phyloP scores from a whole-genome alignment of 495 filamentous ascomycete genomes.

The Neurospora intermedia region DNA sequence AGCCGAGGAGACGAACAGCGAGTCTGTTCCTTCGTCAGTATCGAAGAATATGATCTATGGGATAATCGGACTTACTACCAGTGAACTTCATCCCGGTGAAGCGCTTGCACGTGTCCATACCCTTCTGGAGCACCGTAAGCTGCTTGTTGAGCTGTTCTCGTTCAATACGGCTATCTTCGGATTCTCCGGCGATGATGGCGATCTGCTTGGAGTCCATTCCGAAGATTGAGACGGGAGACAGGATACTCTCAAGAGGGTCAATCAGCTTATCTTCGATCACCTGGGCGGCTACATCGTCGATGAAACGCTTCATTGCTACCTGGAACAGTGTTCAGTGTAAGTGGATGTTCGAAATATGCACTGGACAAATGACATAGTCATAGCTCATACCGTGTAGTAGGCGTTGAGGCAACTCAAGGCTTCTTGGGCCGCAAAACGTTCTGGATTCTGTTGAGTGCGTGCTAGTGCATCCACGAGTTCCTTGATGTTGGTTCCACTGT shows the following conservation, averaged over 20 bases:
- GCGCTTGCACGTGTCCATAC: constrained; percentile 38
- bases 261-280: constrained; percentile 52
- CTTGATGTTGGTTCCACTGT: constrained; percentile 6
- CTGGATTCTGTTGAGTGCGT: constrained; percentile 24
- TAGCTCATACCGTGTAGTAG: constrained; percentile 40
- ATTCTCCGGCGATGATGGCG: constrained; percentile 43
- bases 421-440: constrained; percentile 34
- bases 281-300: constrained; percentile 50
- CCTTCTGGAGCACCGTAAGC: constrained; percentile 37
- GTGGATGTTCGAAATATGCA: neutral
- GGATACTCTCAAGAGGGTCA: constrained; percentile 27
- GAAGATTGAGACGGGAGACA: constrained; percentile 33
- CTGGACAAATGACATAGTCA: neutral
- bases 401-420: constrained; percentile 39
- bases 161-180: constrained; percentile 33
- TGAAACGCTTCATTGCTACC: constrained; percentile 51
- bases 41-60: neutral
- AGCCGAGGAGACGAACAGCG: neutral
- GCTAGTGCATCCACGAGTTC: constrained; percentile 18
- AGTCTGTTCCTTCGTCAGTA: constrained; percentile 7
- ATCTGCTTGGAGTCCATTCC: constrained; percentile 35
- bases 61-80: constrained; percentile 1
- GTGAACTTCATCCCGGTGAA: constrained; percentile 22
- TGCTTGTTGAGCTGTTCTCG: constrained; percentile 43
- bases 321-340: constrained; percentile 18